Conservation (phyloP, 768 basidiomycete genomes). For the Megacollybia marginata region DNA sequence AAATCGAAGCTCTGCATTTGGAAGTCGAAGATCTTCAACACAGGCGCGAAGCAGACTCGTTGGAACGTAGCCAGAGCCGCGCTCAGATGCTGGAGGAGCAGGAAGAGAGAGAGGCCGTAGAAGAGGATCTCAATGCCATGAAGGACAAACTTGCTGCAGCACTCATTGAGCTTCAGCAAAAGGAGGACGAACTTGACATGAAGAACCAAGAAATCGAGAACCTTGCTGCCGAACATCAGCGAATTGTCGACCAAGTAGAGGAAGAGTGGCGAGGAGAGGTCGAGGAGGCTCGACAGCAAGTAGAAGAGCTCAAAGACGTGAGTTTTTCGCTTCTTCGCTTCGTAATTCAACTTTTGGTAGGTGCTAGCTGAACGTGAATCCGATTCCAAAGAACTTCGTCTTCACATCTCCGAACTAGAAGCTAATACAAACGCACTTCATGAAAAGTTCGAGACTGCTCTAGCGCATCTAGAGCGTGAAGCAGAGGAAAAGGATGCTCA, state of each 20-base stretch:
- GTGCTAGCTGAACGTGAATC: conserved; percentile 73
- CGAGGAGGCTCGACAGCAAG: conserved; percentile 68
- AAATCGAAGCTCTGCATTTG: conserved; percentile 53
- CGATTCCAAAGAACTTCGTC: conserved; percentile 67
- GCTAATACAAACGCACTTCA: conserved; percentile 63
- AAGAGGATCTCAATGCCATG: conserved; percentile 67
- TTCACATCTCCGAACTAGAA: conserved; percentile 72
- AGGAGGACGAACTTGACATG: conserved; percentile 80
- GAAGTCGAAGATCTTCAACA: conserved; percentile 62
- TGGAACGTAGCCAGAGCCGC: conserved; percentile 69
- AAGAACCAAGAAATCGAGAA: conserved; percentile 76
- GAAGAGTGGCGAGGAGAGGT: conserved; percentile 87
- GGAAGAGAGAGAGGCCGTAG: conserved; percentile 72
- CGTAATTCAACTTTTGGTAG: conserved; percentile 25
- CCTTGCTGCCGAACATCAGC: conserved; percentile 63
- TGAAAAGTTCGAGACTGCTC: conserved; percentile 64
- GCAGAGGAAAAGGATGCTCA: conserved; percentile 76
- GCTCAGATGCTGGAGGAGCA: conserved; percentile 63
- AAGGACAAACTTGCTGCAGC: conserved; percentile 74
- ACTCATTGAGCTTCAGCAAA: conserved; percentile 77
- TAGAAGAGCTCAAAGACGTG: conserved; percentile 75
- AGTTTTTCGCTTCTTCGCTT: conserved; percentile 11
- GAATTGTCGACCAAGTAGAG: conserved; percentile 67
- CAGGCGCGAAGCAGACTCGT: conserved; percentile 51
- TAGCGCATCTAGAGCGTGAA: conserved; percentile 73